Base-by-base conservation (phyloP, 257 asterid genomes). In the Salvia rosmarinus region DNA sequence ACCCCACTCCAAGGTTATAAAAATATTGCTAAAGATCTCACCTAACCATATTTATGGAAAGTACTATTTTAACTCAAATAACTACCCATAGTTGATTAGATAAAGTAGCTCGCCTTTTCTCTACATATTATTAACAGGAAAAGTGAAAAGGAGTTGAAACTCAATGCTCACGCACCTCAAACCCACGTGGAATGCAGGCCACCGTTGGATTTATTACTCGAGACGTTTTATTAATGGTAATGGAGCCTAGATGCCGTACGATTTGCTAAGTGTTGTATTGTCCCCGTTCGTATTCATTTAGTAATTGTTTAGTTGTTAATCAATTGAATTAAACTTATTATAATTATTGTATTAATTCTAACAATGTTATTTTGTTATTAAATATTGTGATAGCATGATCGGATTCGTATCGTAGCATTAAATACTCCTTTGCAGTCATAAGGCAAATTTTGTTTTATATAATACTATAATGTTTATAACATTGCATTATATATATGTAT, bases 31-130 rank as follows among this genome's bases (percentile, higher is more conserved):
- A 67, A 78, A 56, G 76, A 78, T 73, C 82, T 63, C 79, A 78
- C 79, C 82, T 61, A 78, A 78, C 82, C 17, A 32, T 73, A 73
- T 78, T 73, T 78, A 78, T 67, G 64, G 23, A 59, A 25, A 61
- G 64, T 54, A 60, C 82, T 49, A 17, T 44, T 12, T 3, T 4
- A 64, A 49, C 69, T 19, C 17, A 9, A 17, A 50, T 12, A 32
- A 28, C 3, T 51, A 62, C 62, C 79, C 79, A 68, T 73, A 64
- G 73, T 72, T 61, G 64, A n/a, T n/a, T n/a, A n/a, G 67, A 68
- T 66, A 64, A 77, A 71, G 67, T 59, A 23, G 52, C 46, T 66
- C 20, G 34, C 25, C 66, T 51, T 72, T 65, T 64, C 57, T 57
- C 49, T 5, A 46, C 34, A 71, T 60, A 47, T 19, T 10, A 3